Base-by-base conservation (phyloP, 2,329 filamentous ascomycete genomes). In the Colletotrichum scovillei region DNA sequence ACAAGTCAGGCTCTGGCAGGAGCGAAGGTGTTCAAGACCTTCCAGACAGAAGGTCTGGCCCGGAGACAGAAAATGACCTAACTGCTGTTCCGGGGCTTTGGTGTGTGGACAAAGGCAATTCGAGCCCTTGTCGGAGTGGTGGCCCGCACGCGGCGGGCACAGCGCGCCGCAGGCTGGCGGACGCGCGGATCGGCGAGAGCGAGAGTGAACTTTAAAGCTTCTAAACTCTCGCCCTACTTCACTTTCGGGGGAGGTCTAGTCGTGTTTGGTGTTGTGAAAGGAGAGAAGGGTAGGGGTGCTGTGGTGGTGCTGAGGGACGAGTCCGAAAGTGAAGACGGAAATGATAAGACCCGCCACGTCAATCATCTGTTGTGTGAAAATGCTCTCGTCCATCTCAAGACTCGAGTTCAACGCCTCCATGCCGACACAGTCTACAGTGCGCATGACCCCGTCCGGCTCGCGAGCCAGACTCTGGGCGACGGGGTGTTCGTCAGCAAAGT, bases 161-260 rank as follows among this genome's bases (percentile, higher is more conserved):
- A 59, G 57, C 32, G 32, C 57, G 32, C 32, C 30, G 57, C 30
- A 59, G 57, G 57, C 57, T 59, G 24, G 57, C 32, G n/a, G 32
- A 59, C 32, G 32, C 32, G 32, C 32, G n/a, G 57, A 59, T 59
- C 32, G 32, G 57, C n/a, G 32, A 59, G 57, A 14, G 57, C 32
- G 32, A 59, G 30, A 59, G 57, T 59, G 30, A 59, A 30, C 57
- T 59, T 59, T n/a, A 38, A 59, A 59, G 30, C 57, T 59, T 59
- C 57, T 59, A 7, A 59, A 42, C 57, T 24, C 57, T 59, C 32
- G 32, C 32, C 32, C 32, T 59, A 59, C 57, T 59, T 24, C 32
- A 59, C 57, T 59, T 59, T 42, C n/a, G 57, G 57, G 57, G 57
- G 56, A 32, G 30, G 57, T 59, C 57, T 59, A 11, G 32, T 59